Evolutionary conservation across 768 basidiomycete genomes (phyloP), one percentile per base, ranked within the genome.

Genomic region (Panaeolus cyanescens): DNA sequence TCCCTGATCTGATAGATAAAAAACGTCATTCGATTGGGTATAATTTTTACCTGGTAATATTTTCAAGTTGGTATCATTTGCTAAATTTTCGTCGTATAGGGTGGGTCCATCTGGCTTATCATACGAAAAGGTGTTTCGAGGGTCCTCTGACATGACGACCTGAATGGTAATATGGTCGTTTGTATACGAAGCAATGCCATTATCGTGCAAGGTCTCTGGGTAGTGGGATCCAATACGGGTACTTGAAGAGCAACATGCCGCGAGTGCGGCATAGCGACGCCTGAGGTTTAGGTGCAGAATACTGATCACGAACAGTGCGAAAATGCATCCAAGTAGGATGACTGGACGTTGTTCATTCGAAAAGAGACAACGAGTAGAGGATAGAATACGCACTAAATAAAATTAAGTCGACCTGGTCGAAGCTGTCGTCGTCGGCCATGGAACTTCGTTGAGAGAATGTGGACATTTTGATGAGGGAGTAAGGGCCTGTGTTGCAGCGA

Each of bases 211-310:
- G 5, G 19, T 42, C 19, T 12, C 39, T 42, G 39, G 19, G 22
- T 20, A 42, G 10, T 22, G 39, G 22, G n/a, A n/a, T n/a, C n/a
- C n/a, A n/a, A n/a, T n/a, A n/a, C n/a, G n/a, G n/a, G n/a, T n/a
- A n/a, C n/a, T n/a, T n/a, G n/a, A n/a, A n/a, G n/a, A n/a, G n/a
- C n/a, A n/a, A n/a, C n/a, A n/a, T n/a, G n/a, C n/a, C n/a, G n/a
- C n/a, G n/a, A 34, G 22, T 50, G 45, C 22, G 6, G 25, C 25
- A 28, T 50, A 50, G 17, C 45, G 25, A 64, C 70, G n/a, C 65
- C 69, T 60, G 56, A 37, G 42, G 54, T 57, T 12, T 69, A 70
- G 28, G 66, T 70, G 42, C 71, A 74, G 62, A 69, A 70, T 65
- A 61, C 61, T 30, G 55, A 59, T 15, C 55, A 20, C 56, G 33